These are phyloP conservation scores for Kuraishia cidri DNA, from an alignment of 805 yeast genomes.

Conservation along the genomic window DNA sequence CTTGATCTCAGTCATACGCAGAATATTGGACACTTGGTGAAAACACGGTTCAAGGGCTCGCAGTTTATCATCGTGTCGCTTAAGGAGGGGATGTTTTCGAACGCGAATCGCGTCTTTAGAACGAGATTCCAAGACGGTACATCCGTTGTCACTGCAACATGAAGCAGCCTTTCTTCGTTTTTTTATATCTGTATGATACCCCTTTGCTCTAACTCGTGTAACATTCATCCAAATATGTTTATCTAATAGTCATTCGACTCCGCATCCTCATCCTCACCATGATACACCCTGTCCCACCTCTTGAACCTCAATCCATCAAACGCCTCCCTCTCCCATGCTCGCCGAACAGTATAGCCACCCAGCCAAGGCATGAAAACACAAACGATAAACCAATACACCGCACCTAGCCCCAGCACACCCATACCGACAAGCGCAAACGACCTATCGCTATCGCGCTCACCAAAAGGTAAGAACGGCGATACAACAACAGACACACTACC, in stretches of 20 bases:
- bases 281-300: conserved; percentile 11
- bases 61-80: conserved; percentile 95
- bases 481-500: conserved; percentile 36
- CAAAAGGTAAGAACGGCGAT: conserved; percentile 38
- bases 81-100: conserved; percentile 97
- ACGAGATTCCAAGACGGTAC: conserved; percentile 97
- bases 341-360: conserved; percentile 7
- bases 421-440: conserved; percentile 15
- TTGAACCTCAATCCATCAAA: conserved; percentile 13
- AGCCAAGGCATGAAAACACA: conserved; percentile 8
- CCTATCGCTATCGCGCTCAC: conserved; percentile 3
- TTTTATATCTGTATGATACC: too few species aligned
- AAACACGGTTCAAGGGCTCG: conserved; percentile 89
- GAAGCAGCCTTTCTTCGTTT: too few species aligned
- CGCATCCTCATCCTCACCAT: too few species aligned
- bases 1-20: conserved; percentile 95
- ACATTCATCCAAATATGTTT: too few species aligned
- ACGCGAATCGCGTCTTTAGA: conserved; percentile 90
- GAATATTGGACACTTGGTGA: conserved; percentile 92
- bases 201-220: too few species aligned
- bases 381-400: conserved; percentile 12
- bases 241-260: too few species aligned
- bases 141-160: conserved; percentile 76
- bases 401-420: conserved; percentile 10
- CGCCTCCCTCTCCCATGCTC: conserved; percentile 4